Conservation (phyloP, 1,139 yeast species). For the Yamadazyma siamensis region DNA sequence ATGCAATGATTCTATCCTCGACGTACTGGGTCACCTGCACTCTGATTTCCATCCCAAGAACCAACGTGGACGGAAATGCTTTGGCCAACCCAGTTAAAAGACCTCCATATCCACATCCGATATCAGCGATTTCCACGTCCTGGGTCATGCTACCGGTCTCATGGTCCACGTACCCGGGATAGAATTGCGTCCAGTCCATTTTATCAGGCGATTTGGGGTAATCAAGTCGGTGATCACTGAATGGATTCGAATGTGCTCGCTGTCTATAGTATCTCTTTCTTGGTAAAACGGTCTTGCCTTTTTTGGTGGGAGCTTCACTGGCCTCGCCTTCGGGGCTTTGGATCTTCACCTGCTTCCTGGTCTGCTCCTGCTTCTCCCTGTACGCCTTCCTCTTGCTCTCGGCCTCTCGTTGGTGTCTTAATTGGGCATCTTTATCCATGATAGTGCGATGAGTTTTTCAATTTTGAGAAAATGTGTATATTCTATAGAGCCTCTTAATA, state of each 20-base stretch:
- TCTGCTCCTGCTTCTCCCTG: slow-evolving; percentile 34
- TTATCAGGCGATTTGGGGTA: slow-evolving; percentile 77
- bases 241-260: slow-evolving; percentile 97
- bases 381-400: slow-evolving; percentile 39
- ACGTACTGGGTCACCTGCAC: slow-evolving; percentile 97
- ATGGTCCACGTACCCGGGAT: slow-evolving; percentile 56
- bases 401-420: slow-evolving; percentile 26
- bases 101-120: slow-evolving; percentile 99
- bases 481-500: neutral
- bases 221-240: slow-evolving; percentile 88
- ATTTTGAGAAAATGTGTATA: neutral
- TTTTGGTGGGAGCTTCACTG: slow-evolving; percentile 1
- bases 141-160: slow-evolving; percentile 41
- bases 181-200: slow-evolving; percentile 84
- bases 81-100: slow-evolving; percentile 77
- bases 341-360: slow-evolving; percentile 32
- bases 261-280: slow-evolving; percentile 90
- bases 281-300: slow-evolving; percentile 48
- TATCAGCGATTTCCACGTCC: slow-evolving; percentile 85
- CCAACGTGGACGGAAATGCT: slow-evolving; percentile 65
- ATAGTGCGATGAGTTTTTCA: slow-evolving; percentile 1
- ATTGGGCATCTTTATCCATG: slow-evolving; percentile 23
- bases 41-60: slow-evolving; percentile 94
- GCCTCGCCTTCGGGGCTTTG: slow-evolving; percentile 8
- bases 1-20: slow-evolving; percentile 89